Conservation (phyloP, 257 asterid genomes). For the Fraxinus pennsylvanica region DNA sequence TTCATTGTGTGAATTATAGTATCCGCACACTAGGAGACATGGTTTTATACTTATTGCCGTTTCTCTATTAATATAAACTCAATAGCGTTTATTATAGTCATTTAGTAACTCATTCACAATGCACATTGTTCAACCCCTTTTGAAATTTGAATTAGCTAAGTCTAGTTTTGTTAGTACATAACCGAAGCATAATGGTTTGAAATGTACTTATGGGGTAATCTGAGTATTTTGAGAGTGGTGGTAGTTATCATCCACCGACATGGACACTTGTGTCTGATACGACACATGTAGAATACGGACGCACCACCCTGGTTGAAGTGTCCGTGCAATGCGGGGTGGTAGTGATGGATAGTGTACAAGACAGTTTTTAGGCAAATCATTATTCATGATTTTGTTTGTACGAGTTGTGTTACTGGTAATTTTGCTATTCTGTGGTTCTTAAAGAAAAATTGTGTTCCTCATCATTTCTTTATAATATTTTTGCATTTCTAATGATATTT, state of each 20-base stretch:
- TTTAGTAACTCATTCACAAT: slow-evolving; percentile 3
- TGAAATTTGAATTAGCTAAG: not conserved
- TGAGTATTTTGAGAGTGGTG: slow-evolving; percentile 15
- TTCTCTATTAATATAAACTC: slow-evolving; percentile 1
- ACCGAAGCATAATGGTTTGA: not conserved
- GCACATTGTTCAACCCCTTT: slow-evolving; percentile 6
- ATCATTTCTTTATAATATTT: slow-evolving; percentile 2
- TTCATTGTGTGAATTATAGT: not conserved
- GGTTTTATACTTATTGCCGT: slow-evolving; percentile 11
- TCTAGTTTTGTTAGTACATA: not conserved
- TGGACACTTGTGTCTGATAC: too few relatives aligned
- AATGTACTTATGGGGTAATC: not conserved
- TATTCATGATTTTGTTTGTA: not conserved
- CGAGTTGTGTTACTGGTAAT: slow-evolving; percentile 11
- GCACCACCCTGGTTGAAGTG: too few relatives aligned
- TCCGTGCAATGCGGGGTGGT: too few relatives aligned
- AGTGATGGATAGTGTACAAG: not conserved
- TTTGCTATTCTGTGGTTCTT: not conserved
- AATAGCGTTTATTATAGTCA: not conserved
- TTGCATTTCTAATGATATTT: slow-evolving; percentile 36
- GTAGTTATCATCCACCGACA: not conserved
- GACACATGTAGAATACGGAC: too few relatives aligned
- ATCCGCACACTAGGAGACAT: too few relatives aligned
- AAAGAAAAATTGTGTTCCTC: not conserved
- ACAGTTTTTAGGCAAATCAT: not conserved